Evolutionary conservation across 768 basidiomycete species (phyloP), one percentile per base, ranked within the genome.

Genomic region (Amanita rimosa): DNA sequence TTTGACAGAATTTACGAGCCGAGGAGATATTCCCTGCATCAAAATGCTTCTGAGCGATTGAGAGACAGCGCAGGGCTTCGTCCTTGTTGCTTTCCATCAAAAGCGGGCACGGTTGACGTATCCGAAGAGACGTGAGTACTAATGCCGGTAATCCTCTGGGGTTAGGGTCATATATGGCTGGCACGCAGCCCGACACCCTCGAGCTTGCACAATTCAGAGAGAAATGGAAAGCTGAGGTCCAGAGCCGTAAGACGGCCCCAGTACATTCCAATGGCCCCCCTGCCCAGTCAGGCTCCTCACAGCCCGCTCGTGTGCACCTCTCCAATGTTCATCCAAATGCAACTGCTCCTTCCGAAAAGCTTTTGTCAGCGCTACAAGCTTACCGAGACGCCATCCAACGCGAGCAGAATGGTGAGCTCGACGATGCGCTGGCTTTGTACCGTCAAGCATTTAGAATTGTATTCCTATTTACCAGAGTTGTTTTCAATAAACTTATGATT

Each of bases 61-160:
- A 62, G 44, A 95, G 74, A 60, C 88, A 90, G 57, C 85, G 81
- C 50, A 84, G 63, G 31, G 91, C 91, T 65, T 95, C 91, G 60
- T 95, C 91, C 56, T 79, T 88, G 72, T 95, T 95, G 65, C 83
- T 82, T 64, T 87, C 85, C 85, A 88, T 86, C 34, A 43, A 42
- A 33, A 10, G 29, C 31, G 31, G 31, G 29, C 11, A 5, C 13
- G 31, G 31, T 31, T 22, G 14, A 31, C 8, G 19, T 39, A 13
- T 27, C 13, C 6, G 9, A 29, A 43, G 14, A 43, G 41, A 43
- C 40, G 48, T 42, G 58, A 54, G 54, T 50, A n/a, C n/a, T n/a
- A 53, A 45, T 31, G 37, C 31, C 44, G 37, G 43, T 46, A 39
- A 54, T 34, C 27, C 29, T 27, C 40, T 39, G 5, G 38, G 26